Base-by-base conservation (phyloP, 768 basidiomycete genomes). In the Lepiota venenata region DNA sequence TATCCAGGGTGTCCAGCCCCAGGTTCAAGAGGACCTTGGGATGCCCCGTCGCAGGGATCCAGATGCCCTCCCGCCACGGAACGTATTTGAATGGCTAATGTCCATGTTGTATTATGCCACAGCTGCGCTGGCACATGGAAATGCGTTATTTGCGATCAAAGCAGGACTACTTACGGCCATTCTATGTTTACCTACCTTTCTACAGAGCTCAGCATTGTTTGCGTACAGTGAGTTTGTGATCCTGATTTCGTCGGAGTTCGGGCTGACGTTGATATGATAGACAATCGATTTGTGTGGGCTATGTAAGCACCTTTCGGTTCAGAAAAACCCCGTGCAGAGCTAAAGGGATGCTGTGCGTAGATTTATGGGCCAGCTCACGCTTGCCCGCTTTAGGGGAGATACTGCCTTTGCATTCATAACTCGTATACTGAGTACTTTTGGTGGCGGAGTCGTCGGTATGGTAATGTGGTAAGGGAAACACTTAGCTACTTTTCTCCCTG, bases 281-380 rank as follows among this genome's bases (percentile, higher is more conserved):
- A 69, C 32, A 82, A 88, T 54, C 74, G 80, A 51, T 82, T 84
- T 61, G 77, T 85, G 2, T 91, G 89, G 89, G 87, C 74, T 9
- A 75, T 89, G 84, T 88, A 52, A 62, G 81, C 60, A 9, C 21
- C 56, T n/a, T 41, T 9, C 37, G n/a, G 35, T 38, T 21, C 3
- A 47, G 54, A 25, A 37, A n/a, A 10, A 20, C n/a, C 49, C n/a
- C n/a, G n/a, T 8, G 37, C 25, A 51, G 0, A 2, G 7, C 51
- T 12, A 50, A 44, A 32, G 15, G 14, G 3, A 39, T 52, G 27
- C 40, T 27, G n/a, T 39, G 6, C 1, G 15, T 52, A 88, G 85
- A 15, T 76, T 90, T 62, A 89, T 91, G 84, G 87, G 81, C 0
- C 89, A 91, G 60, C 70, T 89, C 5, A 87, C 87, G 0, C 66